Conservation (phyloP, 2,329 filamentous ascomycete genomes). For the Lasiodiplodia citricola region DNA sequence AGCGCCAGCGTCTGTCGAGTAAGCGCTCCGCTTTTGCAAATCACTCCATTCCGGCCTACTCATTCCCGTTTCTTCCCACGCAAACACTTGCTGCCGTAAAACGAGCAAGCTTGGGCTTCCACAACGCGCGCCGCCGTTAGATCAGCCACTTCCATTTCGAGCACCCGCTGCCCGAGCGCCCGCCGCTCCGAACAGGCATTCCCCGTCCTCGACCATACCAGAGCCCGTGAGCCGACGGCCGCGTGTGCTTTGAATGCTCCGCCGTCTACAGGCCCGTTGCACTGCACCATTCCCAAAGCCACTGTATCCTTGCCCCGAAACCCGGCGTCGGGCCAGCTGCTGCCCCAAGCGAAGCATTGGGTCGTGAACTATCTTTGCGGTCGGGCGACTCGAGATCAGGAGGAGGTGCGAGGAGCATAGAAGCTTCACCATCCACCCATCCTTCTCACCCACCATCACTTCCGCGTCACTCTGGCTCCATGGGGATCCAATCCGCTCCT, state of each 20-base stretch:
- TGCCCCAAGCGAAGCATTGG: conserved; percentile 22
- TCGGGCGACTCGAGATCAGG: conserved; percentile 5
- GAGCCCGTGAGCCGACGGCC: neutral
- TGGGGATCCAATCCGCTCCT: conserved; percentile 25
- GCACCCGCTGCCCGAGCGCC: neutral
- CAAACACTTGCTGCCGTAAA: neutral
- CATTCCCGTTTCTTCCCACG: conserved; percentile 3
- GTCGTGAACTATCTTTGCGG: conserved; percentile 17
- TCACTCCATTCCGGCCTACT: conserved; percentile 13
- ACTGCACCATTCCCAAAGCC: neutral
- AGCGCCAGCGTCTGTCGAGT: conserved; percentile 10
- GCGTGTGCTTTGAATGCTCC: neutral
- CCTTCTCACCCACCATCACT: neutral
- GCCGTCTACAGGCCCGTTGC: neutral
- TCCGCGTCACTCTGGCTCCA: neutral
- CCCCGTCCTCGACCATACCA: neutral
- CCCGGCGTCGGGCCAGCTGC: conserved; percentile 12
- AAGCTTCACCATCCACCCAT: neutral
- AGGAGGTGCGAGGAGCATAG: neutral
- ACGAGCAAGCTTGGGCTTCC: conserved; percentile 10
- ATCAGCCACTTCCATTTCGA: neutral
- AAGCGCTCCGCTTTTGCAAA: conserved; percentile 12
- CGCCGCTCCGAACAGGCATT: neutral
- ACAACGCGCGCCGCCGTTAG: neutral
- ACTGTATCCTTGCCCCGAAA: neutral